Percentiles rank a stretch among this genome's conserved stretches.
Conservation (phyloP, 805 yeast genomes). For the Barnettozyma wickerhamii region DNA sequence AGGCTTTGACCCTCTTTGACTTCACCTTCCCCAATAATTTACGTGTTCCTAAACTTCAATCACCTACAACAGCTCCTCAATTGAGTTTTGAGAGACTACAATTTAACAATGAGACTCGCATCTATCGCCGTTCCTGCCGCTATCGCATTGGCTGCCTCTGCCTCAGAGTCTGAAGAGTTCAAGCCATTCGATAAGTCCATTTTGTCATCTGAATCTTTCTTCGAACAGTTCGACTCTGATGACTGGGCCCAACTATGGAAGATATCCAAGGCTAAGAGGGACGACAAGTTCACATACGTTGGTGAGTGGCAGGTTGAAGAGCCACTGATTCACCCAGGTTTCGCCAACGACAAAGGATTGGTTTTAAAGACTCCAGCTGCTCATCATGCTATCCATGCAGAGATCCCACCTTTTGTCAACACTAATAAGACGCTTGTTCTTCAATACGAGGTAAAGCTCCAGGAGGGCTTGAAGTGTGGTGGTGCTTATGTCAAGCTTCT, state of each 20-base stretch:
- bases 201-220: constrained; percentile 43
- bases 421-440: constrained; percentile 64
- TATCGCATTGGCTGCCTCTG: constrained; percentile 17
- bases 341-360: constrained; percentile 65
- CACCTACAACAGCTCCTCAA: no score
- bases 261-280: constrained; percentile 52
- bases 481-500: constrained; percentile 86
- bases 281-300: constrained; percentile 51
- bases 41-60: no score
- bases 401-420: constrained; percentile 59
- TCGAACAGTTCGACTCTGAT: constrained; percentile 56
- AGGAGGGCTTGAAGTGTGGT: constrained; percentile 76
- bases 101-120: constrained; percentile 25
- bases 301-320: constrained; percentile 80
- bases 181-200: constrained; percentile 32
- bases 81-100: no score
- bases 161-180: constrained; percentile 19
- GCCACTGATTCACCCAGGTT: constrained; percentile 52
- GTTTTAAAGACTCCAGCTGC: constrained; percentile 74
- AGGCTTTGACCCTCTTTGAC: no score
- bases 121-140: constrained; percentile 22
- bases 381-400: constrained; percentile 74
- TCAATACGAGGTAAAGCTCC: constrained; percentile 87
- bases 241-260: constrained; percentile 46
- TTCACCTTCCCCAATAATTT: no score